These are phyloP conservation scores for Rhazya stricta DNA, from an alignment of 257 asterid genomes.

Conservation along the genomic window DNA sequence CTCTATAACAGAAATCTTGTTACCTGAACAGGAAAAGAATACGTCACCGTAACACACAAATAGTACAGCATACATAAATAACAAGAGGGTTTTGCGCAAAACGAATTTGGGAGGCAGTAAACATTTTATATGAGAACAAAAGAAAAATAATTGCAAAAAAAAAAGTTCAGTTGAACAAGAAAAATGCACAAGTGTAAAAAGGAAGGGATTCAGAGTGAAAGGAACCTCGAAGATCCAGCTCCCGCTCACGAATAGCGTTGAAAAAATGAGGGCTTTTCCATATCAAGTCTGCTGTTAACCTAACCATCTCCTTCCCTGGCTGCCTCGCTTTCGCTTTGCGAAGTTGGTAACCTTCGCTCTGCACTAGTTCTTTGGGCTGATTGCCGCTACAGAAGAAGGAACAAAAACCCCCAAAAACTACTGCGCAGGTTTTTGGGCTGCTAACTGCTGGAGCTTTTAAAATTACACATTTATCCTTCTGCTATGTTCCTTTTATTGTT, in stretches of 20 bases:
- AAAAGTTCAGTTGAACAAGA: background rate
- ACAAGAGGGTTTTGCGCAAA: background rate
- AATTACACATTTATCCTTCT: conserved; percentile 9
- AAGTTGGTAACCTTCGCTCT: background rate
- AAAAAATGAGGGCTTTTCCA: conserved; percentile 96
- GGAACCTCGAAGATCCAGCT: conserved; percentile 88
- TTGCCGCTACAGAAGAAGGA: conserved; percentile 12
- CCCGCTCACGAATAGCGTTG: conserved; percentile 94
- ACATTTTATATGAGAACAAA: background rate
- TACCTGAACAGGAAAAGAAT: conserved; percentile 41
- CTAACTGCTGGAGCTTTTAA: background rate
- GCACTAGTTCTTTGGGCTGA: background rate
- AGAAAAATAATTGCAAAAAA: background rate
- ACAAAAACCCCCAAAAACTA: conserved; percentile 11
- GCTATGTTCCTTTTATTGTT: background rate
- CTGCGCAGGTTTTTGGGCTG: background rate
- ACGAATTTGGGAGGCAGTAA: background rate
- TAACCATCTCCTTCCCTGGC: conserved; percentile 47
- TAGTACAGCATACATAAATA: background rate
- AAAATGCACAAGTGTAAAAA: background rate
- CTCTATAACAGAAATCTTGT: conserved; percentile 87
- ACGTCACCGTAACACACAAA: background rate
- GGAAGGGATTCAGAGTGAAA: background rate
- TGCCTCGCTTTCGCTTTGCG: background rate
- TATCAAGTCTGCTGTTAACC: conserved; percentile 80